A percentile compares a stretch with the other conserved stretches of the same genome.
These are phyloP conservation scores for Fusarium metavorans DNA, from an alignment of 2,329 filamentous ascomycete genomes.

Conservation along the genomic window DNA sequence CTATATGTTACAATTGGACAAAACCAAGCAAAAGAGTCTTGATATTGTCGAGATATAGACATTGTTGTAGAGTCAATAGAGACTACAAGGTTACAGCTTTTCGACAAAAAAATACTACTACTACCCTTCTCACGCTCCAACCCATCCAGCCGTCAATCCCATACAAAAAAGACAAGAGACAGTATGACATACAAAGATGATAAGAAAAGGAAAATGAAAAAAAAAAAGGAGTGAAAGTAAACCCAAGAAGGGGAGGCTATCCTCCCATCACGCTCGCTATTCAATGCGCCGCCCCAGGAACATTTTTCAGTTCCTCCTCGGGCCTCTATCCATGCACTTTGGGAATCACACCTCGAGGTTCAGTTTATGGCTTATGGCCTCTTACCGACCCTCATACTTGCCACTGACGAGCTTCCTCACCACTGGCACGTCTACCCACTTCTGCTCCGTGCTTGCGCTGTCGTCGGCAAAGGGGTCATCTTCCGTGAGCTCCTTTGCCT, in stretches of 20 bases:
- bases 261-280: slow-evolving; percentile 46
- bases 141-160: slow-evolving; percentile 7
- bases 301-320: slow-evolving; percentile 39
- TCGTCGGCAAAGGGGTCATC: slow-evolving; percentile 78
- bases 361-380: slow-evolving; percentile 6
- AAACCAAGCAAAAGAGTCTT: not conserved
- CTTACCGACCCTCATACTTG: slow-evolving; percentile 73
- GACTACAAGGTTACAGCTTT: slow-evolving; percentile 5
- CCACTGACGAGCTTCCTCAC: slow-evolving; percentile 78
- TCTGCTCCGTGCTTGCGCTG: slow-evolving; percentile 46
- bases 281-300: slow-evolving; percentile 48
- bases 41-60: slow-evolving; percentile 22
- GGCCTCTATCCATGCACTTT: slow-evolving; percentile 37
- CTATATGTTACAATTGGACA: not conserved
- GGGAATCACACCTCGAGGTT: not conserved
- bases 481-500: slow-evolving; percentile 62
- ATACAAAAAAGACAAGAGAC: slow-evolving; percentile 19
- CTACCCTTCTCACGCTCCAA: slow-evolving; percentile 13
- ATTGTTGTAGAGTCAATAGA: slow-evolving; percentile 25
- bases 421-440: slow-evolving; percentile 76
- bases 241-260: slow-evolving; percentile 32
- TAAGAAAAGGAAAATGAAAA: not conserved
- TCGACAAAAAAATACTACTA: not conserved
- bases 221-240: slow-evolving; percentile 22
- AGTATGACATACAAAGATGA: slow-evolving; percentile 30